Percentiles rank a stretch among this genome's conserved stretches.
Conservation (phyloP, 1,284 basidiomycete genomes). For the Trametes sp. region DNA sequence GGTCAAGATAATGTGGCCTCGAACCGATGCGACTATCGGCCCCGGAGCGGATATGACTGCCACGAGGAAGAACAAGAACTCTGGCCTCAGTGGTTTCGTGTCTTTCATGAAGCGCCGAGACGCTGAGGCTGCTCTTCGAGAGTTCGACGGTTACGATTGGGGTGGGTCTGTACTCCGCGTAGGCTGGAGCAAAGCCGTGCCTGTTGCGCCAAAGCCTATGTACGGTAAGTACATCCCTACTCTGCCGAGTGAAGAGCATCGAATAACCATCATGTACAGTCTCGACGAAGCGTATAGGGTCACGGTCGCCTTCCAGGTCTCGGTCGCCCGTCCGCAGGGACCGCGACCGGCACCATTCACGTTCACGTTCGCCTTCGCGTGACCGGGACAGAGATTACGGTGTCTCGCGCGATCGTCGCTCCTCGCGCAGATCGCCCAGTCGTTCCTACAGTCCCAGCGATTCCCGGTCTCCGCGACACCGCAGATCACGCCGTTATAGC, state of each 20-base stretch:
- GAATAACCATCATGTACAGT: neutral
- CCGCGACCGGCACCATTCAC: constrained; percentile 42
- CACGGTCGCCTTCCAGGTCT: constrained; percentile 30
- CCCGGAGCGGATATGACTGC: constrained; percentile 80
- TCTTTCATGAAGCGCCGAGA: constrained; percentile 93
- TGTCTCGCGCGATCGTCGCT: constrained; percentile 48
- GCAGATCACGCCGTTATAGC: constrained; percentile 41
- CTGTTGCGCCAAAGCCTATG: constrained; percentile 79
- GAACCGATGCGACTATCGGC: constrained; percentile 65
- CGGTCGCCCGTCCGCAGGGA: constrained; percentile 41
- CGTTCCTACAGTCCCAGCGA: constrained; percentile 48
- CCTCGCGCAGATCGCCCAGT: constrained; percentile 47
- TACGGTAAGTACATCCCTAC: constrained; percentile 67
- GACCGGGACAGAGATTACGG: constrained; percentile 50
- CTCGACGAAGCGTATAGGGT: constrained; percentile 45
- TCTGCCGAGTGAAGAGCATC: neutral
- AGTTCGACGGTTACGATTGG: constrained; percentile 94
- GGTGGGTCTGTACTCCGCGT: constrained; percentile 85
- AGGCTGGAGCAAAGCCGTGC: constrained; percentile 96
- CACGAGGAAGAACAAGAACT: constrained; percentile 68
- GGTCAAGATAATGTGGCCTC: constrained; percentile 98
- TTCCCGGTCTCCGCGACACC: constrained; percentile 50
- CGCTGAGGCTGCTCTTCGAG: constrained; percentile 86
- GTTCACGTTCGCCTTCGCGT: constrained; percentile 57
- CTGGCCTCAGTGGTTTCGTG: constrained; percentile 92